Evolutionary conservation across 2,329 filamentous ascomycete species (phyloP).

Genomic region (Fusarium beomiforme): DNA sequence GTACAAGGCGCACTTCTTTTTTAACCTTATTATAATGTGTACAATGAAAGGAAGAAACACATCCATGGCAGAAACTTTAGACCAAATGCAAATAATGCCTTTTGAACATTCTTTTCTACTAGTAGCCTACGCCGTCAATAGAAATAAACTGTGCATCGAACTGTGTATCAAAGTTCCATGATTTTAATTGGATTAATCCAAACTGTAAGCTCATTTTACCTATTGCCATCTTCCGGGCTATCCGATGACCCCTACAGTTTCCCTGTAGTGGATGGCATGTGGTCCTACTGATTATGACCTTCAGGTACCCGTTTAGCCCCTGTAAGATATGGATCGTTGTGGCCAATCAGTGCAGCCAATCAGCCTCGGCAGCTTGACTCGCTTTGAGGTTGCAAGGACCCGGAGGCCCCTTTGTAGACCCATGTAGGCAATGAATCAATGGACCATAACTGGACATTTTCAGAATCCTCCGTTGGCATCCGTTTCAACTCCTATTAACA

Average conservation of each 20-base stretch:
- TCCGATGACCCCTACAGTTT: conserved; percentile 13
- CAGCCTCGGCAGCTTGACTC: background rate
- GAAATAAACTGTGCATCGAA: background rate
- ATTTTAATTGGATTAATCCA: background rate
- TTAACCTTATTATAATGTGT: conserved; percentile 42
- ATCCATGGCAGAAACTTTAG: conserved; percentile 37
- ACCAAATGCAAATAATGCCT: conserved; percentile 37
- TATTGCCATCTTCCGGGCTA: conserved; percentile 15
- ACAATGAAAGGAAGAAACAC: conserved; percentile 42
- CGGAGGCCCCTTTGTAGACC: conserved; percentile 30
- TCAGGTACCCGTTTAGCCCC: conserved; percentile 28
- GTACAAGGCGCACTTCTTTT: conserved; percentile 33
- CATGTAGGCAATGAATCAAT: conserved; percentile 5
- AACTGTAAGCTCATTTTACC: conserved; percentile 3
- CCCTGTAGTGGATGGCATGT: conserved; percentile 3
- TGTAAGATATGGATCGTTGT: background rate
- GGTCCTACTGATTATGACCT: background rate
- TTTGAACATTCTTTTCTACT: conserved; percentile 1
- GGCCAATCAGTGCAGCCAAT: conserved; percentile 19
- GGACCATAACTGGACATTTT: conserved; percentile 1
- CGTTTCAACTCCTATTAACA: background rate
- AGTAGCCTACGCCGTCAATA: background rate
- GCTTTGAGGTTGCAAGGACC: conserved; percentile 1
- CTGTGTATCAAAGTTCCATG: background rate
- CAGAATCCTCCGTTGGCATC: background rate